These are phyloP conservation scores for Galerina marginata DNA, from an alignment of 768 basidiomycete species.

Conservation along the genomic window DNA sequence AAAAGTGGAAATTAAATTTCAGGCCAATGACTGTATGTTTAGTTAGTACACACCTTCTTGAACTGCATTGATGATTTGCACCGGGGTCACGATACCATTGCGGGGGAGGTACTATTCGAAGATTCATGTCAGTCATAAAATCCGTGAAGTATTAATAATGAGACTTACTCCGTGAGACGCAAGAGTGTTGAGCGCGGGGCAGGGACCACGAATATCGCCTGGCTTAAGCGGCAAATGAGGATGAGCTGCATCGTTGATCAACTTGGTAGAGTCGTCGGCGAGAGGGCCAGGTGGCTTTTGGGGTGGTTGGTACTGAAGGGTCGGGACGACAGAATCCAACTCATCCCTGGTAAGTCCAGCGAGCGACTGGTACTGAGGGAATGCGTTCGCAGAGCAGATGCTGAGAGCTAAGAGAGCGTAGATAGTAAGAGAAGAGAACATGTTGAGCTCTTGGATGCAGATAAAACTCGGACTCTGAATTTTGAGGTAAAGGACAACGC, in stretches of 20 bases:
- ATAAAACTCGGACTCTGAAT: not conserved
- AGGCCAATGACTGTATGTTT: too few relatives aligned
- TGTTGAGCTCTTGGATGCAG: not conserved
- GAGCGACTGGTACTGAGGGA: constrained; percentile 29
- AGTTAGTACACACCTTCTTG: constrained; percentile 23
- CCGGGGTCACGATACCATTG: constrained; percentile 16
- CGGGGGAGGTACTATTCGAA: constrained; percentile 18
- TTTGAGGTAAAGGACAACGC: not conserved
- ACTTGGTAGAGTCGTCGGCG: constrained; percentile 16
- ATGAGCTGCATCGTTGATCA: constrained; percentile 9
- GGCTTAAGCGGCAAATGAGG: constrained; percentile 16
- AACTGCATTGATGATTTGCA: constrained; percentile 15
- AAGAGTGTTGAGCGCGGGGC: constrained; percentile 25
- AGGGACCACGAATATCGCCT: too few relatives aligned
- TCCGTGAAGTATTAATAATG: not conserved
- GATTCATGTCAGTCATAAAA: not conserved
- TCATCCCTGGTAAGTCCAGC: constrained; percentile 28
- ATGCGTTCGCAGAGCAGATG: constrained; percentile 15
- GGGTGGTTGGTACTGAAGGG: constrained; percentile 5
- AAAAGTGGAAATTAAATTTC: not conserved
- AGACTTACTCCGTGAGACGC: constrained; percentile 25
- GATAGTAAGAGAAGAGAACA: constrained; percentile 4
- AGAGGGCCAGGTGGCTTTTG: constrained; percentile 19
- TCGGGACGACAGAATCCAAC: constrained; percentile 22
- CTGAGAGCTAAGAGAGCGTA: constrained; percentile 4